Evolutionary conservation across 1,139 yeast species (phyloP).

Genomic region (Pichia norvegensis): DNA sequence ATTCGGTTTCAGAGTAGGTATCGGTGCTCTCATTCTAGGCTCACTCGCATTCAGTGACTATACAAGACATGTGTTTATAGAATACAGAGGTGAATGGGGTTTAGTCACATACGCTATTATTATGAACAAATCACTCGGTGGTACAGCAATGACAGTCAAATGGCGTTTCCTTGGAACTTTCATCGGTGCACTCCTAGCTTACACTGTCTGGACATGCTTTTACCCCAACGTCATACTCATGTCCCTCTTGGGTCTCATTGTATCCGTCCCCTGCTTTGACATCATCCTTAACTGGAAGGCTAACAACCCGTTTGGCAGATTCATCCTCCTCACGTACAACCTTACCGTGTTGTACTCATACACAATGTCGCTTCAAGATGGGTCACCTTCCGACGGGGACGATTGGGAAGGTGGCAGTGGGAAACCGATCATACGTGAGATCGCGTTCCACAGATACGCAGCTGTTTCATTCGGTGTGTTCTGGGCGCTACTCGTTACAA

Average conservation of each 20-base stretch:
- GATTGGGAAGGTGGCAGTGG: slow-evolving; percentile 51
- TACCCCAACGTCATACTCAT: slow-evolving; percentile 51
- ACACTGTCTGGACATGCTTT: slow-evolving; percentile 47
- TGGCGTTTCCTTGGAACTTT: slow-evolving; percentile 73
- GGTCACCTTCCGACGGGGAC: slow-evolving; percentile 39
- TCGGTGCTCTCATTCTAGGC: slow-evolving; percentile 65
- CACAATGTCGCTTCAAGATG: slow-evolving; percentile 43
- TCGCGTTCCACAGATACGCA: slow-evolving; percentile 70
- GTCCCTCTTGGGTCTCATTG: slow-evolving; percentile 49
- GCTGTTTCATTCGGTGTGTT: slow-evolving; percentile 67
- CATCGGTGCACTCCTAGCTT: slow-evolving; percentile 61
- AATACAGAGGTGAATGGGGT: slow-evolving; percentile 84
- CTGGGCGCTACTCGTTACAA: slow-evolving; percentile 67
- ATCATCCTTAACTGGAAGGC: slow-evolving; percentile 61
- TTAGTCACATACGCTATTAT: slow-evolving; percentile 71
- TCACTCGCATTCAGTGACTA: slow-evolving; percentile 58
- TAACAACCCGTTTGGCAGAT: slow-evolving; percentile 62
- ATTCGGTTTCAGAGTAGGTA: slow-evolving; percentile 71
- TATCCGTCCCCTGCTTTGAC: slow-evolving; percentile 59
- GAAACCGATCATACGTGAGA: slow-evolving; percentile 62
- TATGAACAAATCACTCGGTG: slow-evolving; percentile 84
- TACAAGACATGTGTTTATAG: slow-evolving; percentile 46
- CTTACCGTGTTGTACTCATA: slow-evolving; percentile 73
- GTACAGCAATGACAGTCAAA: slow-evolving; percentile 71
- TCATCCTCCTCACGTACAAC: slow-evolving; percentile 68